Base-by-base conservation (phyloP, 768 basidiomycete genomes). In the Serendipita vermifera region DNA sequence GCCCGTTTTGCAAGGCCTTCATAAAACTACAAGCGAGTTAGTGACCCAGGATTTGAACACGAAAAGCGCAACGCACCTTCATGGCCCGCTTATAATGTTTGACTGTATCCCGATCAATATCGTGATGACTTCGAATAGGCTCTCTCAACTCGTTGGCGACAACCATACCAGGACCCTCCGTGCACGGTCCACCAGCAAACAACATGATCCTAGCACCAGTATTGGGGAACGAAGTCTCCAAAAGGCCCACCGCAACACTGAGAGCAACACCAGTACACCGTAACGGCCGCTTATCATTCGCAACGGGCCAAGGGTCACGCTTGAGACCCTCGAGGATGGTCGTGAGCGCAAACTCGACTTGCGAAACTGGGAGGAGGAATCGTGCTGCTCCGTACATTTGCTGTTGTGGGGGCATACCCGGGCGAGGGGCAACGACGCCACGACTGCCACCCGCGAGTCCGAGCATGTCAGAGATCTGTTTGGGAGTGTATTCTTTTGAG, bases 381-480 rank as follows among this genome's bases (percentile, higher is more conserved):
- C 92, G 80, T 15, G 88, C 78, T 0, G 92, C 87, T 14, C 90
- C 89, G 60, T 85, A 83, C 35, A 85, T 76, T 61, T 87, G 82
- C 48, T 80, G 80, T 3, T 85, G 85, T 70, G 84, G 75, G 5
- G 86, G 83, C 61, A 89, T 87, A 2, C 87, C 89, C 3, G 87
- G 85, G 36, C 87, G 86, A 53, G 88, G 88, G 5, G 46, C 22
- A 29, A 29, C 46, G 5, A 26, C 46, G 17, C 86, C 87, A 22
- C 87, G 84, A 61, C 81, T 78, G 60, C 82, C 81, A 2, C 84
- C 76, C 64, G 78, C 82, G 39, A 97, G 77, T 24, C 87, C 89
- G 38, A 98, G 85, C 93, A 99, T 98, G 63, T 98, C 94, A 69
- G 91, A 88, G 61, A 98, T 97, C 62, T 96, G 91, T 72, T 98